Evolutionary conservation across 192 early-diverging fungal species (phyloP).

Genomic region (Funneliformis mosseae): DNA sequence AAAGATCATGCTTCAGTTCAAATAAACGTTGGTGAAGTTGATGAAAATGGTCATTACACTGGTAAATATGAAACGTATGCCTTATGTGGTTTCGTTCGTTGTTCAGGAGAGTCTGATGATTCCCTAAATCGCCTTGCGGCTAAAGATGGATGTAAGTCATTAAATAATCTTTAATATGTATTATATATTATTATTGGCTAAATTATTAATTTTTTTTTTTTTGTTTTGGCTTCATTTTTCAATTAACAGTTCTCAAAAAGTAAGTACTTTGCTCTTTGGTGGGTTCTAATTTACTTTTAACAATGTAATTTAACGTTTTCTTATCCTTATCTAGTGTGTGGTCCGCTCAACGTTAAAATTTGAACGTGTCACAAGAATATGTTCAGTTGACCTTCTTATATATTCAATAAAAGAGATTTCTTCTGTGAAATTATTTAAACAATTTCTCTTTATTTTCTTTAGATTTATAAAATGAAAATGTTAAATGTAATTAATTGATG

Average conservation of each 20-base stretch:
- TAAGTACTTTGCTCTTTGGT: background rate
- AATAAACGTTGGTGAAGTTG: slow-evolving; percentile 94
- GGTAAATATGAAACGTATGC: slow-evolving; percentile 84
- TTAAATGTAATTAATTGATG: too few relatives aligned
- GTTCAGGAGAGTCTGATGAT: slow-evolving; percentile 92
- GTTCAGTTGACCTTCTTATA: too few relatives aligned
- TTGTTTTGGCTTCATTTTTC: background rate
- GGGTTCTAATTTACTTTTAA: background rate
- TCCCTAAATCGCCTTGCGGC: slow-evolving; percentile 93
- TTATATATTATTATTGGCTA: background rate
- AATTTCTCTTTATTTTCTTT: too few relatives aligned
- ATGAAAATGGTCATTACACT: slow-evolving; percentile 77
- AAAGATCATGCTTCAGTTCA: slow-evolving; percentile 99
- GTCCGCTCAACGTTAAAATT: too few relatives aligned
- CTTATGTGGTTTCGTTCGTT: slow-evolving; percentile 90
- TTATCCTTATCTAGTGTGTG: background rate
- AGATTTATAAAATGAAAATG: too few relatives aligned
- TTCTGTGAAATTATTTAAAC: too few relatives aligned
- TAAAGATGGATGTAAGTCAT: slow-evolving; percentile 63
- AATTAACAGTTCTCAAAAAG: slow-evolving; percentile 7
- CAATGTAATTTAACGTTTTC: background rate
- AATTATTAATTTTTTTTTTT: background rate
- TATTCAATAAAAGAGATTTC: too few relatives aligned
- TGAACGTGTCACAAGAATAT: too few relatives aligned
- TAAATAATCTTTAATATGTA: slow-evolving; percentile 14